Evolutionary conservation across 176 grass and related monocot genomes (phyloP).

Genomic region (Eleusine indica): DNA sequence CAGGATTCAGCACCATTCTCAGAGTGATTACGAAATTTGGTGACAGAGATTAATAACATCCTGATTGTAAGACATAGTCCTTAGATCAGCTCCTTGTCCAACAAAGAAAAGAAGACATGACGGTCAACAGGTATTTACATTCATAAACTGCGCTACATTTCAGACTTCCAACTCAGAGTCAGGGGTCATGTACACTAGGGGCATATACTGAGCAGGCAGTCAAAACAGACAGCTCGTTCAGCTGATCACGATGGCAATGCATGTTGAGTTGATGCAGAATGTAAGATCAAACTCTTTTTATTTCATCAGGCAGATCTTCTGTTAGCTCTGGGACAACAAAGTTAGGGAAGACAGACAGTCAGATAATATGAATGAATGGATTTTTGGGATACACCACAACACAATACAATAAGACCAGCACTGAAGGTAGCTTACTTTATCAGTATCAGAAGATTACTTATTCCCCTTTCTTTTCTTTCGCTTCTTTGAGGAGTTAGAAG

Average conservation of each 20-base stretch:
- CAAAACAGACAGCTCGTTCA: neutral
- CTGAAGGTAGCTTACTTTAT: slow-evolving; percentile 26
- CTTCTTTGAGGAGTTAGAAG: slow-evolving; percentile 57
- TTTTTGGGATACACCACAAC: neutral
- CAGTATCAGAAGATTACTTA: slow-evolving; percentile 31
- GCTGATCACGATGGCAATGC: neutral
- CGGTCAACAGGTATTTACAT: neutral
- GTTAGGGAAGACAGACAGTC: neutral
- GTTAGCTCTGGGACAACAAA: neutral
- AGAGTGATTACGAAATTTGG: neutral
- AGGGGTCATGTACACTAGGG: slow-evolving; percentile 5
- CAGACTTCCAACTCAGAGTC: neutral
- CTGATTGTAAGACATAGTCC: neutral
- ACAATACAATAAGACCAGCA: neutral
- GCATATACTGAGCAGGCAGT: neutral
- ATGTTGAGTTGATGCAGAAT: neutral
- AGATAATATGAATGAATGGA: slow-evolving; percentile 3
- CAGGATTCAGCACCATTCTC: neutral
- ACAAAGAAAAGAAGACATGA: neutral
- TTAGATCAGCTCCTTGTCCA: neutral
- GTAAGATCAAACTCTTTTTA: neutral
- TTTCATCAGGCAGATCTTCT: neutral
- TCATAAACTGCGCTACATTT: neutral
- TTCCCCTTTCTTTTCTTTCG: slow-evolving; percentile 73
- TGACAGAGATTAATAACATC: neutral